These are phyloP conservation scores for Melanomma pulvis-pyrius DNA, from an alignment of 495 filamentous ascomycete genomes.

Conservation along the genomic window DNA sequence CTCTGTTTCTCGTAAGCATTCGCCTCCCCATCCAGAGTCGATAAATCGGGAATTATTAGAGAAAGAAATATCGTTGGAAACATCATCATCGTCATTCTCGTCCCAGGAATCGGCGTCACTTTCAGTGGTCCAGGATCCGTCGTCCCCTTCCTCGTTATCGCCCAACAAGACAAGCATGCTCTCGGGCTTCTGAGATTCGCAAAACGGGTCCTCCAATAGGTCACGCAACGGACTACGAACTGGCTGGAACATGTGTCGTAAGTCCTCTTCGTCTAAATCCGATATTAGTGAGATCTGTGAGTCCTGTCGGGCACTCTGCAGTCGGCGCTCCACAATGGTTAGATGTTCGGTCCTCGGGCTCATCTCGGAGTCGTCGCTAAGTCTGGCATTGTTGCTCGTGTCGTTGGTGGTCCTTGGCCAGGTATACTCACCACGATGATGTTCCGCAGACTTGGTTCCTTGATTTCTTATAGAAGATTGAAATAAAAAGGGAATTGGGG, in stretches of 20 bases:
- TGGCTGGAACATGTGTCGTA: conserved; percentile 47
- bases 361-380: not conserved
- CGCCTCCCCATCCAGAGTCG: conserved; percentile 70
- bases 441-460: conserved; percentile 40
- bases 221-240: conserved; percentile 45
- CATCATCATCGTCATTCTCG: conserved; percentile 49
- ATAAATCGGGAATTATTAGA: conserved; percentile 59
- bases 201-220: not conserved
- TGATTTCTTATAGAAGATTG: conserved; percentile 28
- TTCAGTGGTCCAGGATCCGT: conserved; percentile 42
- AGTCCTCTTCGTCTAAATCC: conserved; percentile 41
- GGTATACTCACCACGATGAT: conserved; percentile 67
- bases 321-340: conserved; percentile 10
- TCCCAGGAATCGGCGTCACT: conserved; percentile 37
- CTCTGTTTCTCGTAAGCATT: conserved; percentile 83
- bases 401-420: conserved; percentile 4
- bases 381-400: not conserved
- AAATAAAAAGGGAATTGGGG: conserved; percentile 52
- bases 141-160: conserved; percentile 29
- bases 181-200: not conserved
- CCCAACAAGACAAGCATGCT: not conserved
- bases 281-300: conserved; percentile 32
- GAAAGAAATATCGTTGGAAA: conserved; percentile 53
- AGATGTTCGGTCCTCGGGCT: conserved; percentile 16
- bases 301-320: conserved; percentile 23